phyloP scores from a whole-genome alignment of 805 yeast species.

The Spathaspora sp. region DNA sequence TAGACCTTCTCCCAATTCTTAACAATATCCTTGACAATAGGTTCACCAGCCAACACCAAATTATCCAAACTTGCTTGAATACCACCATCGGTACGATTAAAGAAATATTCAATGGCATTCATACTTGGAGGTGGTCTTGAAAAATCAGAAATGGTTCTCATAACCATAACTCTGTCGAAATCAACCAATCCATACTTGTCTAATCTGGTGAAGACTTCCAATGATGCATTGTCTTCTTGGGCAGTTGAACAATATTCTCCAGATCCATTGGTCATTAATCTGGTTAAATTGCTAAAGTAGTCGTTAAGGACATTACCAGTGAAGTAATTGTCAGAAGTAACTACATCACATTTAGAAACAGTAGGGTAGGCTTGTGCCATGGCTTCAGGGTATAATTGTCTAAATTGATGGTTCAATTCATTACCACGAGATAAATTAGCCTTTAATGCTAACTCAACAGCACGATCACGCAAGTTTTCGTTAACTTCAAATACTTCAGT shows the following conservation, averaged over 20 bases:
- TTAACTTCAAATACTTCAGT: slow-evolving; percentile 65
- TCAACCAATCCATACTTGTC: slow-evolving; percentile 53
- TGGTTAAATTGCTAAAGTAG: slow-evolving; percentile 46
- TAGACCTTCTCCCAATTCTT: slow-evolving; percentile 44
- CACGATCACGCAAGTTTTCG: slow-evolving; percentile 55
- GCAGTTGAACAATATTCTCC: slow-evolving; percentile 59
- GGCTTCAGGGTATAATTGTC: slow-evolving; percentile 44
- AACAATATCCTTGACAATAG: slow-evolving; percentile 52
- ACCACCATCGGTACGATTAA: slow-evolving; percentile 50
- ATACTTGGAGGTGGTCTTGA: slow-evolving; percentile 48
- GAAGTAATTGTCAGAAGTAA: slow-evolving; percentile 61
- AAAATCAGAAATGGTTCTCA: slow-evolving; percentile 63
- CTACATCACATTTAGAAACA: slow-evolving; percentile 52
- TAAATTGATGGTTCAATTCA: slow-evolving; percentile 38
- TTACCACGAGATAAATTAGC: slow-evolving; percentile 46
- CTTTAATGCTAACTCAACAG: slow-evolving; percentile 47
- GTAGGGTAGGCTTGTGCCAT: slow-evolving; percentile 50
- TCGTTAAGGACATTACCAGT: slow-evolving; percentile 50
- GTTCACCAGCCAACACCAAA: slow-evolving; percentile 50
- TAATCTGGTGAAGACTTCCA: slow-evolving; percentile 56
- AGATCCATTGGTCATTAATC: slow-evolving; percentile 53
- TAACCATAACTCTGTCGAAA: slow-evolving; percentile 51
- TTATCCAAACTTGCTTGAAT: slow-evolving; percentile 45
- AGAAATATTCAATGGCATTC: slow-evolving; percentile 49
- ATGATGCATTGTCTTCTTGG: slow-evolving; percentile 65